Evolutionary conservation across 352 stramenopile genomes (phyloP).

Genomic region (Phytophthora tubulina): DNA sequence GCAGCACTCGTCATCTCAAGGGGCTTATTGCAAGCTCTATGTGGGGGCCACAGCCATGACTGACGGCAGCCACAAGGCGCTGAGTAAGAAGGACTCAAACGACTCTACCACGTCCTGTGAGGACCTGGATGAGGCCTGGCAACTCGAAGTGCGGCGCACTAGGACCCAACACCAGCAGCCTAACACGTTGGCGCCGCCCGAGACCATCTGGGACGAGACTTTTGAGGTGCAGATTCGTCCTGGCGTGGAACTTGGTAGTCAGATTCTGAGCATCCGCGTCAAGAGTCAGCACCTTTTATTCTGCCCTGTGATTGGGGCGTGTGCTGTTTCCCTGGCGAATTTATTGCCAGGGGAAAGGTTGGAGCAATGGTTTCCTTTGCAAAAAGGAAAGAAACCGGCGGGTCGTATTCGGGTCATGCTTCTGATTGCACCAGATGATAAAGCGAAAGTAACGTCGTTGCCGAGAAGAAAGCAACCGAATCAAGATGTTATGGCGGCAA

Average conservation of each 20-base stretch:
- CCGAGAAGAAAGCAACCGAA: slow-evolving; percentile 39
- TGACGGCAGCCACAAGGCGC: slow-evolving; percentile 52
- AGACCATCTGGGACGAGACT: slow-evolving; percentile 68
- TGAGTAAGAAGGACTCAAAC: slow-evolving; percentile 48
- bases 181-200: slow-evolving; percentile 37
- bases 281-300: slow-evolving; percentile 78
- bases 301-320: slow-evolving; percentile 59
- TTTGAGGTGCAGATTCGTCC: slow-evolving; percentile 57
- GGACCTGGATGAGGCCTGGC: slow-evolving; percentile 32
- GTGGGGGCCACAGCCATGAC: slow-evolving; percentile 58
- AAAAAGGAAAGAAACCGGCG: slow-evolving; percentile 59
- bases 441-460: background rate
- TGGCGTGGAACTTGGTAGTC: slow-evolving; percentile 30
- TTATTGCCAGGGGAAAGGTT: slow-evolving; percentile 48
- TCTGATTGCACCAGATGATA: slow-evolving; percentile 38
- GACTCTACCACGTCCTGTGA: slow-evolving; percentile 29
- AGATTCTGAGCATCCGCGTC: slow-evolving; percentile 71
- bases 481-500: slow-evolving; percentile 54
- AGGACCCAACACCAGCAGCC: slow-evolving; percentile 48
- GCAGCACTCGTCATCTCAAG: slow-evolving; percentile 59
- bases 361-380: slow-evolving; percentile 66
- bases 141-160: slow-evolving; percentile 63
- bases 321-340: slow-evolving; percentile 63
- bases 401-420: slow-evolving; percentile 61
- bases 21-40: slow-evolving; percentile 78